phyloP scores from a whole-genome alignment of 2,329 filamentous ascomycete genomes.

The Trichoderma brevicompactum region DNA sequence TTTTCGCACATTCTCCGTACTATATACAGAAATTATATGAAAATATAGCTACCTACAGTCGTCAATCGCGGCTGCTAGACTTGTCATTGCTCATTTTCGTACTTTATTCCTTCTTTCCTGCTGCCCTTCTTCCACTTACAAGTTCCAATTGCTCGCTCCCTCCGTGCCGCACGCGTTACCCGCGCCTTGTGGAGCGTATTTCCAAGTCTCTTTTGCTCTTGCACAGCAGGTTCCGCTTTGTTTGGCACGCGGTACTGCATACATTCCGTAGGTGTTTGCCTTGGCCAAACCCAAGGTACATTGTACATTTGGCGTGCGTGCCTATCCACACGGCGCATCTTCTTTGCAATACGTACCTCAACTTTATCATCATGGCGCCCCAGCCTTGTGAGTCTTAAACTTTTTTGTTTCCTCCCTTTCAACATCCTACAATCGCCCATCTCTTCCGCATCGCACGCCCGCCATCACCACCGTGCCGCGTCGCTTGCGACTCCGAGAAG shows the following conservation, averaged over 20 bases:
- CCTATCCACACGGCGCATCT: constrained; percentile 5
- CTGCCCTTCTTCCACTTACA: background rate
- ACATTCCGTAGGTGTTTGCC: constrained; percentile 11
- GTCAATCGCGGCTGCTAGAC: background rate
- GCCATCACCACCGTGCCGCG: constrained; percentile 2
- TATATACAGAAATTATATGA: background rate
- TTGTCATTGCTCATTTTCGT: background rate
- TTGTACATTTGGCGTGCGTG: constrained; percentile 9
- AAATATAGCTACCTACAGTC: constrained; percentile 1
- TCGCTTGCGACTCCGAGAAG: background rate
- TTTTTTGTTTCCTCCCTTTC: constrained; percentile 24
- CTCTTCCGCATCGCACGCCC: background rate
- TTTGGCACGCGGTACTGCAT: constrained; percentile 22
- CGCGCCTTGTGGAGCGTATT: constrained; percentile 25
- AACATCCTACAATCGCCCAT: background rate
- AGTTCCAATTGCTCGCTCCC: constrained; percentile 7
- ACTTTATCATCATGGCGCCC: constrained; percentile 36
- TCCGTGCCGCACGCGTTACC: constrained; percentile 20
- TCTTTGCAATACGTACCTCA: constrained; percentile 18
- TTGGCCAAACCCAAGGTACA: constrained; percentile 9
- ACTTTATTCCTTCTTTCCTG: background rate
- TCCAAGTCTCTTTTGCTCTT: constrained; percentile 9
- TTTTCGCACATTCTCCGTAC: background rate
- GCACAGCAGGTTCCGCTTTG: constrained; percentile 7
- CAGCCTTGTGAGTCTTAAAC: constrained; percentile 37